phyloP scores from a whole-genome alignment of 306 rosid species.

The Casuarina cunninghamiana region DNA sequence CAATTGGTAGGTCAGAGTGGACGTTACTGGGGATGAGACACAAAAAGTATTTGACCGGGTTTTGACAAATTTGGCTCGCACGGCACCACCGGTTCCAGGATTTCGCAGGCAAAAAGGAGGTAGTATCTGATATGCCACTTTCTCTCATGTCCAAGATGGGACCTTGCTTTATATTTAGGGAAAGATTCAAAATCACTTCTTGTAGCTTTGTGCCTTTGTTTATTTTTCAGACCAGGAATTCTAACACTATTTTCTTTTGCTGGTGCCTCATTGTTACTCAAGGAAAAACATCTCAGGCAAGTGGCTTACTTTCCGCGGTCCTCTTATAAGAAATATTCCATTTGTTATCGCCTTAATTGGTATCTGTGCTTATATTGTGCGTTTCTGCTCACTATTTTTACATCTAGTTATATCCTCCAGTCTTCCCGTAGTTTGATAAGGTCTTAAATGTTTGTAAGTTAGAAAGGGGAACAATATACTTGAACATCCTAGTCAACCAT shows the following conservation, averaged over 20 bases:
- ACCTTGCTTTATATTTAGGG: background rate
- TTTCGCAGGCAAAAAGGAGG: conserved; percentile 91
- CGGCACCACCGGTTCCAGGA: conserved; percentile 87
- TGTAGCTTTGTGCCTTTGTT: background rate
- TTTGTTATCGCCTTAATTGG: background rate
- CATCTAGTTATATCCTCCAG: background rate
- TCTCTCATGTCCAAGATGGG: background rate
- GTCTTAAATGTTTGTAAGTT: background rate
- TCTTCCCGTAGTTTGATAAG: conserved; percentile 6
- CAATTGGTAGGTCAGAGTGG: conserved; percentile 69
- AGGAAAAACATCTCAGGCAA: conserved; percentile 82
- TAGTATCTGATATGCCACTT: conserved; percentile 15
- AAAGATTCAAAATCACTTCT: too few species aligned
- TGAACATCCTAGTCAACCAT: background rate
- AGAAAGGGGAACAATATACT: background rate
- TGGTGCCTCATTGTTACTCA: conserved; percentile 41
- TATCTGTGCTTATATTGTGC: conserved; percentile 1
- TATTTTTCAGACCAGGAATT: conserved; percentile 27
- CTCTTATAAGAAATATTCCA: conserved; percentile 4
- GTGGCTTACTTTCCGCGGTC: conserved; percentile 30
- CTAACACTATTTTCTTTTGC: conserved; percentile 44
- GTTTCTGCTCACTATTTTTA: background rate
- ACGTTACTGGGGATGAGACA: conserved; percentile 70
- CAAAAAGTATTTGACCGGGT: conserved; percentile 59
- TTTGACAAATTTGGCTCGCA: conserved; percentile 58